phyloP scores from a whole-genome alignment of 2,329 filamentous ascomycete species.

The Ophiosphaerella korrae region DNA sequence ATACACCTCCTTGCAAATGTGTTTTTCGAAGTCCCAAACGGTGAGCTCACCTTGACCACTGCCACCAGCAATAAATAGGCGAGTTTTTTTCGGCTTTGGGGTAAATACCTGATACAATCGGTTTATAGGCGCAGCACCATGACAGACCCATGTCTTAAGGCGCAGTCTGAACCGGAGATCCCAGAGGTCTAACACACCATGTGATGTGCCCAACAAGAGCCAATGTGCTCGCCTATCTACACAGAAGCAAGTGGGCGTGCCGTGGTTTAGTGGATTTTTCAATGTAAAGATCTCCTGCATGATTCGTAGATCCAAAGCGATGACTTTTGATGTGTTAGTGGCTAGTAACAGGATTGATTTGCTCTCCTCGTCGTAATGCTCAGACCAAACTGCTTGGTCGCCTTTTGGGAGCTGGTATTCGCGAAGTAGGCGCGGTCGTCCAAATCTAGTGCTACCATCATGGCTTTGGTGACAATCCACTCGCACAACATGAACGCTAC shows the following conservation, averaged over 20 bases:
- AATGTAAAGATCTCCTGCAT: slow-evolving; percentile 83
- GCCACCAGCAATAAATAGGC: slow-evolving; percentile 87
- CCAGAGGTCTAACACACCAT: slow-evolving; percentile 93
- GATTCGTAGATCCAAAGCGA: slow-evolving; percentile 83
- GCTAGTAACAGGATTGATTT: slow-evolving; percentile 83
- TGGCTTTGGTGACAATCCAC: slow-evolving; percentile 68
- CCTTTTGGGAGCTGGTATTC: slow-evolving; percentile 72
- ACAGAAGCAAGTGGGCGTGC: slow-evolving; percentile 88
- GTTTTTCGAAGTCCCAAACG: slow-evolving; percentile 94
- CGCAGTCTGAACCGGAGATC: slow-evolving; percentile 92
- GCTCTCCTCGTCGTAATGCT: slow-evolving; percentile 84
- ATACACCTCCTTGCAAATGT: slow-evolving; percentile 86
- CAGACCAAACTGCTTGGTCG: slow-evolving; percentile 86
- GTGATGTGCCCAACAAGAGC: slow-evolving; percentile 88
- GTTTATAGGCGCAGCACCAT: slow-evolving; percentile 79
- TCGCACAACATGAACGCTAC: slow-evolving; percentile 80
- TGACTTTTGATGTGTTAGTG: slow-evolving; percentile 81
- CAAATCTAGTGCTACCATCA: slow-evolving; percentile 68
- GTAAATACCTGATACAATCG: slow-evolving; percentile 65
- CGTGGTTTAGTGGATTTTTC: slow-evolving; percentile 88
- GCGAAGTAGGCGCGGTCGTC: slow-evolving; percentile 75
- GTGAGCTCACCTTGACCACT: slow-evolving; percentile 87
- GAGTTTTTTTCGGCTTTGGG: slow-evolving; percentile 71
- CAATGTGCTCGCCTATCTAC: slow-evolving; percentile 85
- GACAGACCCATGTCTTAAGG: slow-evolving; percentile 85